phyloP scores from a whole-genome alignment of 169 alveolate species.

The Eimeria acervulina region DNA sequence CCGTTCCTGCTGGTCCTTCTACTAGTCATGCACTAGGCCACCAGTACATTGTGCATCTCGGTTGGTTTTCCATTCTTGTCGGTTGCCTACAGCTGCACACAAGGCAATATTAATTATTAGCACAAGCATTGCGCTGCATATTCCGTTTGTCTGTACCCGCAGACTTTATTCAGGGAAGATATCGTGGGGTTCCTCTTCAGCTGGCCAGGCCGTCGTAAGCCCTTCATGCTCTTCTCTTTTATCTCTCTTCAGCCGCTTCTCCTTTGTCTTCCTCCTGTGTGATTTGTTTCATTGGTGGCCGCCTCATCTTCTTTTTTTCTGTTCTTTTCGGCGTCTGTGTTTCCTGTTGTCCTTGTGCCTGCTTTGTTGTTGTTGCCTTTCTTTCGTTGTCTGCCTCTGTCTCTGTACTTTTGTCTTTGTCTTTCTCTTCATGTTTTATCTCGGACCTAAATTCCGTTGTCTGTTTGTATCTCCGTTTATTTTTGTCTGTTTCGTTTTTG shows the following conservation, averaged over 20 bases:
- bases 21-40: too few relatives aligned
- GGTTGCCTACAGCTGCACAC: too few relatives aligned
- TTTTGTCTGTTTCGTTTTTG: not conserved
- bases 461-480: not conserved
- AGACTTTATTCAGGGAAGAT: slow-evolving; percentile 81
- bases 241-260: not conserved
- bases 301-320: not conserved
- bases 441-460: too few relatives aligned
- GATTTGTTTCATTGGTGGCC: not conserved
- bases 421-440: too few relatives aligned
- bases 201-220: slow-evolving; percentile 80
- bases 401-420: not conserved
- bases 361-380: not conserved
- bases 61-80: too few relatives aligned
- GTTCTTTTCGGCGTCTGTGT: not conserved
- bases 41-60: too few relatives aligned
- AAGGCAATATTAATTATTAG: not conserved
- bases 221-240: too few relatives aligned
- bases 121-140: not conserved
- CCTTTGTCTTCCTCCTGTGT: not conserved
- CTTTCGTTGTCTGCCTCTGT: not conserved
- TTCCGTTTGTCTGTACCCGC: not conserved
- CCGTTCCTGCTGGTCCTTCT: not conserved
- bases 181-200: slow-evolving; percentile 81
- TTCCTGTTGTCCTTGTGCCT: not conserved